These are phyloP conservation scores for Chlamydomonas schloesseri DNA, from an alignment of 139 green algal genomes.

Conservation along the genomic window DNA sequence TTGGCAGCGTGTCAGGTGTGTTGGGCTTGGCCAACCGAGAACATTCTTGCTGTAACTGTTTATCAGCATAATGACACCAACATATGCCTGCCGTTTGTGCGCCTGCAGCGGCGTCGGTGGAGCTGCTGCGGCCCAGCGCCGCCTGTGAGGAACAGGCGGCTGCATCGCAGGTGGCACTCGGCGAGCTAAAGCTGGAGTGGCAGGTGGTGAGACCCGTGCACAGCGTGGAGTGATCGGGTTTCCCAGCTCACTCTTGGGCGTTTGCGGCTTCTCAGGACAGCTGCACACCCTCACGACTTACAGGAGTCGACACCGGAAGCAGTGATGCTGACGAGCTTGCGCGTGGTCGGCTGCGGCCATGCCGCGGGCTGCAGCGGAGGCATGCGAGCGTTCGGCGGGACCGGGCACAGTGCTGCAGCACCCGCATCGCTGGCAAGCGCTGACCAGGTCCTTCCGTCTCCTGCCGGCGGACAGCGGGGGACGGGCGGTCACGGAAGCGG, in stretches of 20 bases:
- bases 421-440: slow-evolving; percentile 10
- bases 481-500: background rate
- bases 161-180: background rate
- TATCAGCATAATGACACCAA: too few relatives aligned
- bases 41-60: too few relatives aligned
- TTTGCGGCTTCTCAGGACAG: too few relatives aligned
- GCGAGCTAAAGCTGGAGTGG: slow-evolving; percentile 42
- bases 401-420: background rate
- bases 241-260: too few relatives aligned
- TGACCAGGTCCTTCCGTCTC: background rate
- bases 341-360: background rate
- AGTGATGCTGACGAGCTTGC: background rate
- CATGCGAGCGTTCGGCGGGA: slow-evolving; percentile 44
- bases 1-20: background rate
- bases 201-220: slow-evolving; percentile 20
- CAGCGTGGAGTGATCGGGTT: too few relatives aligned
- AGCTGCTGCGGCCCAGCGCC: background rate
- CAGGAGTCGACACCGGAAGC: background rate
- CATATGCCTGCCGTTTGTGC: too few relatives aligned
- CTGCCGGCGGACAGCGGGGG: background rate
- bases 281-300: background rate
- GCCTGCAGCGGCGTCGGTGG: background rate
- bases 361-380: background rate
- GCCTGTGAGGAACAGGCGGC: background rate
- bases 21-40: too few relatives aligned